phyloP scores from a whole-genome alignment of 768 basidiomycete genomes.

The Auricularia auricula-judae region DNA sequence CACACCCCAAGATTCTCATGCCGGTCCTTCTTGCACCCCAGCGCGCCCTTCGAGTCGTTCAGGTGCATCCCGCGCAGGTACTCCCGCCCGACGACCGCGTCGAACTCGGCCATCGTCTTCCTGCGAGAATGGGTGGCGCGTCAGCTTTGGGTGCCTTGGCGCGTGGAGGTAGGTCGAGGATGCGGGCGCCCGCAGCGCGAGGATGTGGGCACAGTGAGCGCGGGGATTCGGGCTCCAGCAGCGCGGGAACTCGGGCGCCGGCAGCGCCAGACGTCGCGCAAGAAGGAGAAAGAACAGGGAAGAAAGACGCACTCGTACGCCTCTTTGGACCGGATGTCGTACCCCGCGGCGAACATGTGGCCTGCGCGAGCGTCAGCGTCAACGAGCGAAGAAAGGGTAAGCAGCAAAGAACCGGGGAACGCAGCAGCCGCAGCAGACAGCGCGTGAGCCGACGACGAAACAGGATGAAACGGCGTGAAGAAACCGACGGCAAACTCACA shows the following conservation, averaged over 20 bases:
- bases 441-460: too few species aligned
- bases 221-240: too few species aligned
- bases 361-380: slow-evolving; percentile 25
- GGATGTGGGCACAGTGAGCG: too few species aligned
- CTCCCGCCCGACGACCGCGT: slow-evolving; percentile 51
- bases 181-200: too few species aligned
- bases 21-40: slow-evolving; percentile 59
- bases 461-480: too few species aligned
- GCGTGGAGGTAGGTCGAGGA: too few species aligned
- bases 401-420: too few species aligned
- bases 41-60: slow-evolving; percentile 66
- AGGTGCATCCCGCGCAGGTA: slow-evolving; percentile 79
- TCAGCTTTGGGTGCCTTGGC: neutral
- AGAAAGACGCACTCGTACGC: slow-evolving; percentile 49
- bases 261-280: too few species aligned
- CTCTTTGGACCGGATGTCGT: slow-evolving; percentile 64
- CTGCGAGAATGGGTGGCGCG: slow-evolving; percentile 21
- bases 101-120: slow-evolving; percentile 41
- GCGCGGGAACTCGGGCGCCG: too few species aligned
- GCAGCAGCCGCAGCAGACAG: too few species aligned
- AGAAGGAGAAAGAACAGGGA: too few species aligned
- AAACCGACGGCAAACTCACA: slow-evolving; percentile 31
- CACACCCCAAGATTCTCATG: slow-evolving; percentile 82
- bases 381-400: too few species aligned
- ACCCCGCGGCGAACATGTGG: slow-evolving; percentile 74